phyloP scores from a whole-genome alignment of 2,329 filamentous ascomycete species.

The Epichloe sibirici region DNA sequence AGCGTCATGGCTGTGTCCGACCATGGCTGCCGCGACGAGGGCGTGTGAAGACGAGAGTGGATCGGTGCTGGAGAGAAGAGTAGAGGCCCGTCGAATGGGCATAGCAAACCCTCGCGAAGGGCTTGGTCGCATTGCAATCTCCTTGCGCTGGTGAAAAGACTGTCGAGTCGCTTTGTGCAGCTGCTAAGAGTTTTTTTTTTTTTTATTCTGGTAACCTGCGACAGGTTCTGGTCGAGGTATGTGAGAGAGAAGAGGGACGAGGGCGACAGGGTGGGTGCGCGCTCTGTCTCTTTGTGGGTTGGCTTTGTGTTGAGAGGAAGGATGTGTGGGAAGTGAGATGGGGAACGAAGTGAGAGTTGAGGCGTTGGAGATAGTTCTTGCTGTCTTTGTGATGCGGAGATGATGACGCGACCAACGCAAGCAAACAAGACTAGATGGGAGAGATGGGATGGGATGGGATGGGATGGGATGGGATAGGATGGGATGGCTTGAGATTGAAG shows the following conservation, averaged over 20 bases:
- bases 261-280: not conserved
- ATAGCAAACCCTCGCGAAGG: slow-evolving; percentile 12
- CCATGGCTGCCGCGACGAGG: slow-evolving; percentile 4
- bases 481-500: not conserved
- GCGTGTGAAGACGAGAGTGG: not conserved
- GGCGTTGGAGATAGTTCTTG: not conserved
- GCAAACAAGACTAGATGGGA: not conserved
- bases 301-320: not conserved
- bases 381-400: not conserved
- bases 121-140: slow-evolving; percentile 13
- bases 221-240: not conserved
- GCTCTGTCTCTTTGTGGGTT: not conserved
- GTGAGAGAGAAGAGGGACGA: not conserved
- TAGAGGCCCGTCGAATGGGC: slow-evolving; percentile 5
- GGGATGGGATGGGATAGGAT: not conserved
- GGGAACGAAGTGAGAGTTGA: not conserved
- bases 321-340: not conserved
- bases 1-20: not conserved
- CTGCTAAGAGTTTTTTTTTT: not conserved
- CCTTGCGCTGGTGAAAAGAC: not conserved
- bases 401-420: not conserved
- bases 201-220: not conserved
- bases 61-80: not conserved
- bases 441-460: not conserved
- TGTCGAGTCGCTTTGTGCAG: not conserved